Conservation (phyloP, 192 early-diverging fungal species). For the Linnemannia hyalina region DNA sequence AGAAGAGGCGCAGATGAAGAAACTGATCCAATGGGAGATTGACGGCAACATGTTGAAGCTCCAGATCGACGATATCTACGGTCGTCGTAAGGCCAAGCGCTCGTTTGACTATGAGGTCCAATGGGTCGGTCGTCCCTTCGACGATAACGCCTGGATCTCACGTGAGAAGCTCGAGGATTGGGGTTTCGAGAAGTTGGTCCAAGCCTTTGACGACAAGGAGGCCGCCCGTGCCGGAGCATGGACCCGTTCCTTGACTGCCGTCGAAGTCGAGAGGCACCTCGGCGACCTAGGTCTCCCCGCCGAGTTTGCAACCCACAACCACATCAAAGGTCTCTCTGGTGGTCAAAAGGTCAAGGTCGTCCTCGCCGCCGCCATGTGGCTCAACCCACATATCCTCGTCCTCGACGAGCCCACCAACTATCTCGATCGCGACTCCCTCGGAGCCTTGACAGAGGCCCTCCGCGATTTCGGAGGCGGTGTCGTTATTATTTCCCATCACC, state of each 20-base stretch:
- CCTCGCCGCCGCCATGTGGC: constrained; percentile 87
- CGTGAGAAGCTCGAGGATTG: constrained; percentile 74
- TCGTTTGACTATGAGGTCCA: constrained; percentile 73
- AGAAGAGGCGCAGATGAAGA: constrained; percentile 58
- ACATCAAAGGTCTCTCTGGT: constrained; percentile 76
- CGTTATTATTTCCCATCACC: constrained; percentile 84
- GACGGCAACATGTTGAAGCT: constrained; percentile 47
- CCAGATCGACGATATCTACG: constrained; percentile 63
- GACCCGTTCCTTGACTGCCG: constrained; percentile 74
- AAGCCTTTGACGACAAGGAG: constrained; percentile 58
- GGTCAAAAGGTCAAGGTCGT: constrained; percentile 90
- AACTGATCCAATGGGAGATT: constrained; percentile 31
- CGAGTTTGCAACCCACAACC: constrained; percentile 78
- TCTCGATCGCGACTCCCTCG: constrained; percentile 70
- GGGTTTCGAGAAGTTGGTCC: constrained; percentile 81
- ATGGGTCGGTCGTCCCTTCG: constrained; percentile 77
- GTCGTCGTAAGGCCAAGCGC: constrained; percentile 76
- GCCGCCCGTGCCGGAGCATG: constrained; percentile 77
- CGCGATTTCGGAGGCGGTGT: constrained; percentile 81
- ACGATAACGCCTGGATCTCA: constrained; percentile 77
- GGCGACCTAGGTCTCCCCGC: constrained; percentile 78
- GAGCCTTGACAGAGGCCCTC: constrained; percentile 78
- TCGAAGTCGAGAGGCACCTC: constrained; percentile 75
- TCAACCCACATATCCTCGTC: constrained; percentile 89
- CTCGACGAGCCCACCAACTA: constrained; percentile 89